Evolutionary conservation across 73 alveolate species (phyloP).

Genomic region (Paramecium caudatum): DNA sequence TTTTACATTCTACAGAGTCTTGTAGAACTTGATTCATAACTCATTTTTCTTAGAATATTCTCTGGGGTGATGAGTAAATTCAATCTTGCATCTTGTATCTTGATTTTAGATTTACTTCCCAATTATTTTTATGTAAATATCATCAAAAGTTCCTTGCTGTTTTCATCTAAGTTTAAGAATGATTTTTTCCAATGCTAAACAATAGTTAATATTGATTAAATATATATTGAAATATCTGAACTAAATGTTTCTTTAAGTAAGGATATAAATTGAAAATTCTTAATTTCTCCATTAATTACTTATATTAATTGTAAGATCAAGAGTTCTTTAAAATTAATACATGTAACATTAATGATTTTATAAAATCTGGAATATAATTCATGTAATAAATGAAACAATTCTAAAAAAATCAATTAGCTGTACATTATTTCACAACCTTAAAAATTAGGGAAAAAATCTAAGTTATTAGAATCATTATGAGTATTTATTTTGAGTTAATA

Average conservation of each 20-base stretch:
- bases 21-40: constrained; percentile 5
- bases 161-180: background rate
- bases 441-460: constrained; percentile 9
- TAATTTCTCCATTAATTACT: background rate
- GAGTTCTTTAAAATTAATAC: background rate
- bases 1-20: background rate
- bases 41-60: constrained; percentile 15
- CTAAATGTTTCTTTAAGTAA: no score
- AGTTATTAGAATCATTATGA: no score
- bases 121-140: background rate
- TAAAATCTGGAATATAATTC: background rate
- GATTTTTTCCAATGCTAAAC: background rate
- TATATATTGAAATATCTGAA: no score
- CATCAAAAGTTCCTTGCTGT: background rate
- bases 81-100: background rate
- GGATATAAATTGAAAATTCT: background rate
- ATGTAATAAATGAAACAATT: background rate
- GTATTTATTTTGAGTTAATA: no score
- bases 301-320: background rate
- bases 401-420: background rate
- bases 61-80: constrained; percentile 3
- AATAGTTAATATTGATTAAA: background rate
- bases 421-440: background rate
- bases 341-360: background rate
- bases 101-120: background rate